Conservation (phyloP, 352 stramenopile genomes). For the Globisporangium nagaii region DNA sequence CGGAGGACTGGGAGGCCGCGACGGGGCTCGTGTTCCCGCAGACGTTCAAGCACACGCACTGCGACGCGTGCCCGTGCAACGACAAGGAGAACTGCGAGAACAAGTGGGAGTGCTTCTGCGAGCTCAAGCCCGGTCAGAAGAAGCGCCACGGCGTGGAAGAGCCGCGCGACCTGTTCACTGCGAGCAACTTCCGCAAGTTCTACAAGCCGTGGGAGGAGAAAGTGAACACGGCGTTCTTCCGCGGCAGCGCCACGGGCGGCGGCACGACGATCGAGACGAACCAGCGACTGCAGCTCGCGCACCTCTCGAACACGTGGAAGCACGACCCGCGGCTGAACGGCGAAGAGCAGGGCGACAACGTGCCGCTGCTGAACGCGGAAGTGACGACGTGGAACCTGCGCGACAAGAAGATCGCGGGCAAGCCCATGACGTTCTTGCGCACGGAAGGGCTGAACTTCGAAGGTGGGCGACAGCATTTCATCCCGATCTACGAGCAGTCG, state of each 20-base stretch:
- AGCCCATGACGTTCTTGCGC: slow-evolving; percentile 93
- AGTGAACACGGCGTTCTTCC: slow-evolving; percentile 97
- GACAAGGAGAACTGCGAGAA: slow-evolving; percentile 69
- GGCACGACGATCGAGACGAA: slow-evolving; percentile 96
- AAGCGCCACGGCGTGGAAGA: slow-evolving; percentile 75
- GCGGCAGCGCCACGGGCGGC: slow-evolving; percentile 93
- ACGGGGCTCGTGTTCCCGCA: slow-evolving; percentile 89
- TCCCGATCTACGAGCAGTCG: slow-evolving; percentile 97
- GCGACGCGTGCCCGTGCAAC: slow-evolving; percentile 62
- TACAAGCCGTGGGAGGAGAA: slow-evolving; percentile 95
- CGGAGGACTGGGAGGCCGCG: slow-evolving; percentile 92
- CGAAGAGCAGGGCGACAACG: slow-evolving; percentile 31
- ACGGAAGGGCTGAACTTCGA: slow-evolving; percentile 79
- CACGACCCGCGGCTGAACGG: slow-evolving; percentile 85
- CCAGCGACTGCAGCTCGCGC: slow-evolving; percentile 91
- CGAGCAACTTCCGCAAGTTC: slow-evolving; percentile 97
- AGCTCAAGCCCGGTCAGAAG: slow-evolving; percentile 39
- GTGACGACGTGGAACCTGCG: slow-evolving; percentile 96
- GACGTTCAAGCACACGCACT: slow-evolving; percentile 87
- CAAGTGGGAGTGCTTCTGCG: slow-evolving; percentile 76
- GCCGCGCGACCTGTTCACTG: slow-evolving; percentile 94
- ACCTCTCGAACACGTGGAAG: slow-evolving; percentile 93
- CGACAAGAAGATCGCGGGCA: slow-evolving; percentile 95
- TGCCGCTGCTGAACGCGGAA: slow-evolving; percentile 94
- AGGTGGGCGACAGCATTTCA: slow-evolving; percentile 93